These are phyloP conservation scores for Botryotinia convoluta DNA, from an alignment of 2,329 filamentous ascomycete species.

Conservation along the genomic window DNA sequence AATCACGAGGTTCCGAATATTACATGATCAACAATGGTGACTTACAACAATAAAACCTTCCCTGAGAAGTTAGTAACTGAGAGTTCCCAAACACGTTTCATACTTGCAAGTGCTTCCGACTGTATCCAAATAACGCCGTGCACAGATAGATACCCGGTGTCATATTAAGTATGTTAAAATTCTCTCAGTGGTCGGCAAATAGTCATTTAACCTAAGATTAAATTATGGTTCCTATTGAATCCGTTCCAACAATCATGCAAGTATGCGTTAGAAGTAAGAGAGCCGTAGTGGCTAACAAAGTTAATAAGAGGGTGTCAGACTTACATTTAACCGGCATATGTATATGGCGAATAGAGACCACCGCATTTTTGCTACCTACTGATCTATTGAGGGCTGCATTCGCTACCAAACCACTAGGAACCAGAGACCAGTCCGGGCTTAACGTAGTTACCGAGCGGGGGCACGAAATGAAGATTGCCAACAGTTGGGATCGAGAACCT, in stretches of 20 bases:
- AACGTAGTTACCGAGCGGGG: neutral
- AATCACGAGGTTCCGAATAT: neutral
- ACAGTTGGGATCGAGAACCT: neutral
- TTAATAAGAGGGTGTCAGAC: neutral
- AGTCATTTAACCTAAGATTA: neutral
- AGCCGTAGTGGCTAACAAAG: neutral
- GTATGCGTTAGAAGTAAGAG: neutral
- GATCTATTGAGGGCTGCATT: neutral
- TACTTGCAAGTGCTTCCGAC: neutral
- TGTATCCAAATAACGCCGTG: neutral
- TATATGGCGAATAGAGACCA: neutral
- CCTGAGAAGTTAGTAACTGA: neutral
- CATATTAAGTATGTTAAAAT: neutral
- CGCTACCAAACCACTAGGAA: neutral
- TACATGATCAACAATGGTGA: neutral
- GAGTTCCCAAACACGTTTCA: neutral
- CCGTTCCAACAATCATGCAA: neutral
- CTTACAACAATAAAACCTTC: neutral
- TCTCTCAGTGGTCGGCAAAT: neutral
- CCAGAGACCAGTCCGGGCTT: neutral
- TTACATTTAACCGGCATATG: neutral
- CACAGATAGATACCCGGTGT: neutral
- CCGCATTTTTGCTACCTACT: neutral
- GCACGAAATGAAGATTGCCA: neutral
- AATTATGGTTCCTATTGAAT: neutral